phyloP scores from a whole-genome alignment of 2,329 filamentous ascomycete species.

The Aspergillus uvarum region DNA sequence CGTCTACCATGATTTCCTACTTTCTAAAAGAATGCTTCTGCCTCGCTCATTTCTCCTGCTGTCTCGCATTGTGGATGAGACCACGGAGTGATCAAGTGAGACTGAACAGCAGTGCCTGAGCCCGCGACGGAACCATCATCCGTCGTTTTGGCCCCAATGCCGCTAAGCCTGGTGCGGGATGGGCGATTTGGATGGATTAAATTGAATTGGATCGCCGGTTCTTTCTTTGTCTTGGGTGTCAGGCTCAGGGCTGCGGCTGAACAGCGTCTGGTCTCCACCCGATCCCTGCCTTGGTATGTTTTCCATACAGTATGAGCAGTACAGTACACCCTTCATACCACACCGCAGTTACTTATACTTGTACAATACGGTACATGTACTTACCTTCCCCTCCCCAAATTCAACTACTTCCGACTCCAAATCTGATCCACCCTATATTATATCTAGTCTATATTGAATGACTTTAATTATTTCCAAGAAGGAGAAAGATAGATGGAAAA shows the following conservation, averaged over 20 bases:
- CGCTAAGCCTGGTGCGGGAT: constrained; percentile 18
- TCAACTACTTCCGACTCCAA: too few relatives aligned
- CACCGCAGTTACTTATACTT: too few relatives aligned
- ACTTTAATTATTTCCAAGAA: background rate
- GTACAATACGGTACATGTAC: too few relatives aligned
- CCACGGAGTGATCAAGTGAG: too few relatives aligned
- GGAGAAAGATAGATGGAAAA: background rate
- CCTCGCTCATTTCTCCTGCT: too few relatives aligned
- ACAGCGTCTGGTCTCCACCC: constrained; percentile 10
- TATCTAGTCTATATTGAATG: background rate
- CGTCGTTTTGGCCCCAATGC: constrained; percentile 12
- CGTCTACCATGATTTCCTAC: too few relatives aligned
- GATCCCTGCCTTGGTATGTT: background rate
- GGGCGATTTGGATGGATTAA: background rate
- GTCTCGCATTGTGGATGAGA: too few relatives aligned
- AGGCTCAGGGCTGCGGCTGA: constrained; percentile 19
- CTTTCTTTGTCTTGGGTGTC: constrained; percentile 8
- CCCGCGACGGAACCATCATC: background rate
- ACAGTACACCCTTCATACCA: too few relatives aligned
- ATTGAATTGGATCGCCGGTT: constrained; percentile 11
- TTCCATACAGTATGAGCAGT: too few relatives aligned
- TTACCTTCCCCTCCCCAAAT: too few relatives aligned
- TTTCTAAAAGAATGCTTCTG: too few relatives aligned
- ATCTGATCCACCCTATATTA: background rate
- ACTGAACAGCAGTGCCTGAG: background rate